Base-by-base conservation (phyloP, 768 basidiomycete genomes). In the Tylopilus balloui region DNA sequence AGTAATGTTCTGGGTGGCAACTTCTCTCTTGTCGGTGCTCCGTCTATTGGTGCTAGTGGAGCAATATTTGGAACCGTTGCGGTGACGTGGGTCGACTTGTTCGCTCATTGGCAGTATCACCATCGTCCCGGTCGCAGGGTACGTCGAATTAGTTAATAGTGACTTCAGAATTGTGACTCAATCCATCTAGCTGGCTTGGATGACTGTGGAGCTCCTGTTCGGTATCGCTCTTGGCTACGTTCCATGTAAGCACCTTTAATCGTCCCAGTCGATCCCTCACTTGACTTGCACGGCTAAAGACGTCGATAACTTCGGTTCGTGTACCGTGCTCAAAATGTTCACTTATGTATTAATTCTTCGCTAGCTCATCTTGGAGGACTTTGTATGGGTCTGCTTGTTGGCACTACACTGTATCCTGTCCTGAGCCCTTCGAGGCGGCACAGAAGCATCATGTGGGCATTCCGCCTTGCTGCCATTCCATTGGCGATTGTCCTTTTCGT, bases 1-100 rank as follows among this genome's bases (percentile, higher is more conserved):
- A 88, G 87, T 29, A 92, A 92, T 57, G 78, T 92, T 21, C 74
- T 98, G 23, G 94, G 95, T 20, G 92, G 92, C 2, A 97, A 96
- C 68, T 98, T 98, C 63, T 76, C 91, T 3, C 71, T 95, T 12
- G 86, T 93, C 4, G 94, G 92, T 8, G 70, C 85, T 17, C 93
- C 95, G 0, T 92, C 89, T 12, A 78, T 92, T 11, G 95, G 95
- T 37, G 96, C 95, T 2, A 89, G 86, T 56, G 95, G 95, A 6
- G 92, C 94, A 1, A 87, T 97, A 47, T 93, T 95, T 49, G 92
- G 90, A 14, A 89, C 87, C 3, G 71, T 92, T 35, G 87, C 85
- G 3, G 88, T 88, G 21, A 83, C 83, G 21, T 90, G 90, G 85
- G 84, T 95, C 8, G 95, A 95, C 63, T 72, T 98, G 13, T 75